Conservation (phyloP, 2,329 filamentous ascomycete genomes). For the Onygena corvina region DNA sequence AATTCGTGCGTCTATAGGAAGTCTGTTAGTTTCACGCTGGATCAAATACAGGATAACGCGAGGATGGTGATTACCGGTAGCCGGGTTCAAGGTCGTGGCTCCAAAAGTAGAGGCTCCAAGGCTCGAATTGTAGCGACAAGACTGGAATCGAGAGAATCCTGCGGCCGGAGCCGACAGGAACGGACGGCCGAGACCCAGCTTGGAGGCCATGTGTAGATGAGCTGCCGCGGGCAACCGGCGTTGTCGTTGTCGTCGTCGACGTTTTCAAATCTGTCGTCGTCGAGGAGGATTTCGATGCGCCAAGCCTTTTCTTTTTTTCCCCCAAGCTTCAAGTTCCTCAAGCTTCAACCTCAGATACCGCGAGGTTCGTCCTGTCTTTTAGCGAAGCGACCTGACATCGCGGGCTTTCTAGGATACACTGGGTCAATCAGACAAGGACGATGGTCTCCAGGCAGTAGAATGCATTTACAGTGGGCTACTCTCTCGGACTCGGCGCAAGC, state of each 20-base stretch:
- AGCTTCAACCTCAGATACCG: neutral
- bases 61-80: slow-evolving; percentile 3
- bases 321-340: neutral
- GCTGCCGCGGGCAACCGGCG: no score
- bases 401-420: neutral
- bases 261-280: neutral
- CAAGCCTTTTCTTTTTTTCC: neutral
- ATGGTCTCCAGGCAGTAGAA: slow-evolving; percentile 7
- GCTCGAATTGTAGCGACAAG: slow-evolving; percentile 1
- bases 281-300: neutral
- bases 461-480: slow-evolving; percentile 6
- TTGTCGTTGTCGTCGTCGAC: neutral
- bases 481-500: neutral
- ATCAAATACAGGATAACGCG: neutral
- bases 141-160: neutral
- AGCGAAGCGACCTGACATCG: neutral
- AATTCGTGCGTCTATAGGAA: neutral
- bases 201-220: no score
- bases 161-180: neutral
- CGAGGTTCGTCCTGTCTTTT: no score
- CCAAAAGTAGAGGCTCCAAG: neutral
- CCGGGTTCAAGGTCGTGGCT: neutral
- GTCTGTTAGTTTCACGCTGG: neutral
- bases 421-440: neutral
- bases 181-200: neutral